phyloP scores from a whole-genome alignment of 139 green algal genomes.

The Chlamydomonas applanata region DNA sequence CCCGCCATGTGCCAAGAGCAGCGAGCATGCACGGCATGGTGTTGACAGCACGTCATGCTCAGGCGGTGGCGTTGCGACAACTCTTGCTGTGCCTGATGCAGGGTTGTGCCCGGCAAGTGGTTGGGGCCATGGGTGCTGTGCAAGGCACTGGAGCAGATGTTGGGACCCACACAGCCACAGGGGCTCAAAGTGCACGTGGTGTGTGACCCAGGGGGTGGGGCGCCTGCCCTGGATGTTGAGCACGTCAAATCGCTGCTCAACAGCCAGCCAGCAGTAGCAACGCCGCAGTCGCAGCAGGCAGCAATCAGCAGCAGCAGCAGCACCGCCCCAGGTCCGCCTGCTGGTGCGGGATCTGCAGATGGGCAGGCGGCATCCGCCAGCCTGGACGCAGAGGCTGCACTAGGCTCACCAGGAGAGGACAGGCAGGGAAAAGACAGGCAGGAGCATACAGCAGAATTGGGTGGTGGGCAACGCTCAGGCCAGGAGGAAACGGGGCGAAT shows the following conservation, averaged over 20 bases:
- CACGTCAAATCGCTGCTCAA: neutral
- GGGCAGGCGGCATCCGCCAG: neutral
- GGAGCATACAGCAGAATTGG: too few relatives aligned
- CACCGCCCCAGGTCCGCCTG: neutral
- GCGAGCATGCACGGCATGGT: too few relatives aligned
- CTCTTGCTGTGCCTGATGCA: slow-evolving; percentile 46
- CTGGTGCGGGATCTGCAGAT: neutral
- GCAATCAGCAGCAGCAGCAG: neutral
- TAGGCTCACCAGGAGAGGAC: slow-evolving; percentile 7
- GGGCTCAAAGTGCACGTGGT: slow-evolving; percentile 61
- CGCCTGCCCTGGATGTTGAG: slow-evolving; percentile 54
- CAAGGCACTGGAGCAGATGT: slow-evolving; percentile 61
- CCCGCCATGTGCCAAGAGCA: too few relatives aligned
- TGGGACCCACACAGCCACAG: slow-evolving; percentile 19
- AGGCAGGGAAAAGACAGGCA: too few relatives aligned
- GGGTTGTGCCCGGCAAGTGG: slow-evolving; percentile 81
- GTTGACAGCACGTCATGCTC: too few relatives aligned
- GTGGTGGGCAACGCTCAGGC: too few relatives aligned
- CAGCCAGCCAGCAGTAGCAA: neutral
- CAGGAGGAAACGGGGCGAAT: too few relatives aligned
- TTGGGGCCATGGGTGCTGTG: slow-evolving; percentile 87
- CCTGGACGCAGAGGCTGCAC: neutral
- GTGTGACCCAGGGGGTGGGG: slow-evolving; percentile 70
- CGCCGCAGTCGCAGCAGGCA: neutral
- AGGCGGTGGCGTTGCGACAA: too few relatives aligned